Evolutionary conservation across 371 early-diverging fungal species (phyloP).

Genomic region (Mucor piriformis): DNA sequence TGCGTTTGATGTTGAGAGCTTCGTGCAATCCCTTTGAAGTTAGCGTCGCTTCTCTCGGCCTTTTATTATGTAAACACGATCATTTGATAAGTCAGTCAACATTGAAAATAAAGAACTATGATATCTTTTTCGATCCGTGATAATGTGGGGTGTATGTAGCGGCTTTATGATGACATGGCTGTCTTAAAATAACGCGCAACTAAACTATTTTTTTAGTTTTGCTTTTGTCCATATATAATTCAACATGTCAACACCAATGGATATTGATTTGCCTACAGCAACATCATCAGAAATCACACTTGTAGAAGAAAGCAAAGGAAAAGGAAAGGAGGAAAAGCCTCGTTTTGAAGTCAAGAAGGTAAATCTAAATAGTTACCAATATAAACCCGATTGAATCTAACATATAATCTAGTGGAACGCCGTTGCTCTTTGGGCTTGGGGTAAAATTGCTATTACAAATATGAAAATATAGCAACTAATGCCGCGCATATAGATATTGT

Average conservation of each 20-base stretch:
- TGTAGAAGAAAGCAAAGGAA: constrained; percentile 52
- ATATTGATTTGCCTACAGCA: constrained; percentile 37
- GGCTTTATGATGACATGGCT: no score
- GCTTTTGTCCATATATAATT: constrained; percentile 2
- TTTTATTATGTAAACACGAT: no score
- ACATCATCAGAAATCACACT: constrained; percentile 24
- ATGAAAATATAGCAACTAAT: neutral
- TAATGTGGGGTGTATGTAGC: neutral
- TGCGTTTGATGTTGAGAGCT: no score
- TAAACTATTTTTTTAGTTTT: constrained; percentile 5
- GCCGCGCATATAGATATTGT: constrained; percentile 84
- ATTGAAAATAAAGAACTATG: no score
- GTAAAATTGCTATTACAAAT: constrained; percentile 40
- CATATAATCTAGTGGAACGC: constrained; percentile 86
- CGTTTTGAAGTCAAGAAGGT: constrained; percentile 97
- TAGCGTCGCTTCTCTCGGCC: no score
- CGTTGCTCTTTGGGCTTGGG: constrained; percentile 98
- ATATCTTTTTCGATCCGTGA: no score
- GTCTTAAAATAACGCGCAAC: neutral
- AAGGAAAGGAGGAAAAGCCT: constrained; percentile 70
- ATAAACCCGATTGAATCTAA: neutral
- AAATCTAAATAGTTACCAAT: constrained; percentile 14
- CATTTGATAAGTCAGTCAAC: no score
- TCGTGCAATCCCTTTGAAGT: no score
- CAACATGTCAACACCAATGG: constrained; percentile 45